phyloP scores from a whole-genome alignment of 331 rosid species.

The Quercus lobata region DNA sequence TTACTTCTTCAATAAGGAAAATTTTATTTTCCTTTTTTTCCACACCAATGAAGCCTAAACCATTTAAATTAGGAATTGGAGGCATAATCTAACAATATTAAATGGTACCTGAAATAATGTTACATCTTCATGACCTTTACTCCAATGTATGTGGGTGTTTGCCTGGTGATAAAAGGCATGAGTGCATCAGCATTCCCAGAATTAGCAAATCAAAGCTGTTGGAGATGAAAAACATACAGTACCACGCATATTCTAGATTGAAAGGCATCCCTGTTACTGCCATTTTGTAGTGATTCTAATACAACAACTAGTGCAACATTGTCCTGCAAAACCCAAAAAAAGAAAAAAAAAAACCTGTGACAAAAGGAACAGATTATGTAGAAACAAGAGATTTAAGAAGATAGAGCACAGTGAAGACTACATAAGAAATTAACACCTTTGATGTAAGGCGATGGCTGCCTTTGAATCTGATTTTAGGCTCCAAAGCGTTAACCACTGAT shows the following conservation, averaged over 20 bases:
- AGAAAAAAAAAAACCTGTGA: background rate
- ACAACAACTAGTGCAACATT: conserved; percentile 27
- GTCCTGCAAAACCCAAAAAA: conserved; percentile 5
- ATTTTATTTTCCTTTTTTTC: no score
- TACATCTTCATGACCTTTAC: background rate
- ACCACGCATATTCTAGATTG: conserved; percentile 37
- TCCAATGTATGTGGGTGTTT: conserved; percentile 34
- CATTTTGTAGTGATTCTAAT: conserved; percentile 13
- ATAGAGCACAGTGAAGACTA: background rate
- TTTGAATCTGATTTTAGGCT: background rate
- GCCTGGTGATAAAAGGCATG: conserved; percentile 10
- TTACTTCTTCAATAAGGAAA: no score
- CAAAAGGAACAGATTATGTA: background rate
- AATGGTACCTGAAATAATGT: conserved; percentile 26
- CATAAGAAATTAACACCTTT: conserved; percentile 15
- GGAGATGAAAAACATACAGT: background rate
- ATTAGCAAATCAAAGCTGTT: background rate
- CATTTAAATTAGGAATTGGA: no score
- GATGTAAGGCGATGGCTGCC: background rate
- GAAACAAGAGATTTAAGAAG: background rate
- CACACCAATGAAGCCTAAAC: no score
- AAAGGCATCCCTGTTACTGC: background rate
- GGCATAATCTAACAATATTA: background rate
- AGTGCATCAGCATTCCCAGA: background rate
- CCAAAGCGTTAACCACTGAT: conserved; percentile 3